A percentile compares a stretch with the other conserved stretches of the same genome.
These are phyloP conservation scores for Thermomucor indicae-seudaticae DNA, from an alignment of 371 early-diverging fungal species.

Conservation along the genomic window DNA sequence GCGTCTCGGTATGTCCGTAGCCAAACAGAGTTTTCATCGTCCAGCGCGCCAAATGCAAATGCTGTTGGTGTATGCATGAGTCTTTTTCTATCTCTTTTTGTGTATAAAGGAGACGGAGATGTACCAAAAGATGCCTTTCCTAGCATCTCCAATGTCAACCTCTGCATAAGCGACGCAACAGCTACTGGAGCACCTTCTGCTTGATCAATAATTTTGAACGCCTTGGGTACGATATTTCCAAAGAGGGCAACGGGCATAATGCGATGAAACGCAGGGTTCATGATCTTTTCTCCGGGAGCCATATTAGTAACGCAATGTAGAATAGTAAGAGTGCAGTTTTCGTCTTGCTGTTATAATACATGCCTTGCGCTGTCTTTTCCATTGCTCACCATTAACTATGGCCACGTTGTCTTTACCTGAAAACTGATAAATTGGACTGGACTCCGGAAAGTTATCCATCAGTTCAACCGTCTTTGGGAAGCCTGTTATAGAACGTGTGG, in stretches of 20 bases:
- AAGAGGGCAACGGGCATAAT: conserved; percentile 28
- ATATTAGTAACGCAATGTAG: too few species aligned
- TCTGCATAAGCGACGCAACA: conserved; percentile 12
- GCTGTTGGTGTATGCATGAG: conserved; percentile 12
- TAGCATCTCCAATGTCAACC: conserved; percentile 29
- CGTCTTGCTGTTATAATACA: too few species aligned
- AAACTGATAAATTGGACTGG: conserved; percentile 12
- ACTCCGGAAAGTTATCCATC: conserved; percentile 1
- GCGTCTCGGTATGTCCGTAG: conserved; percentile 17
- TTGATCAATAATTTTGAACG: conserved; percentile 18
- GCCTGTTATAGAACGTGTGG: conserved; percentile 7
- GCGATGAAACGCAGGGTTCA: conserved; percentile 38
- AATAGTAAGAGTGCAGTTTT: too few species aligned
- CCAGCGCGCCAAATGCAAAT: conserved; percentile 23
- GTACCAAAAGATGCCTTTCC: conserved; percentile 36
- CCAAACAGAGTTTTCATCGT: conserved; percentile 26
- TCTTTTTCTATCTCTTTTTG: too few species aligned
- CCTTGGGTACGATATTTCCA: conserved; percentile 11
- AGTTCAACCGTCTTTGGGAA: conserved; percentile 1
- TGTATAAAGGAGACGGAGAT: not conserved
- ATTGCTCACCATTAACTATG: conserved; percentile 26
- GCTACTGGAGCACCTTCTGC: not conserved
- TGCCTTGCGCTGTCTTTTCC: conserved; percentile 36
- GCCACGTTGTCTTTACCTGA: conserved; percentile 26
- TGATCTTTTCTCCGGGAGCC: too few species aligned